Evolutionary conservation across 2,329 filamentous ascomycete genomes (phyloP).

Genomic region (Cryphonectria nitschkei): DNA sequence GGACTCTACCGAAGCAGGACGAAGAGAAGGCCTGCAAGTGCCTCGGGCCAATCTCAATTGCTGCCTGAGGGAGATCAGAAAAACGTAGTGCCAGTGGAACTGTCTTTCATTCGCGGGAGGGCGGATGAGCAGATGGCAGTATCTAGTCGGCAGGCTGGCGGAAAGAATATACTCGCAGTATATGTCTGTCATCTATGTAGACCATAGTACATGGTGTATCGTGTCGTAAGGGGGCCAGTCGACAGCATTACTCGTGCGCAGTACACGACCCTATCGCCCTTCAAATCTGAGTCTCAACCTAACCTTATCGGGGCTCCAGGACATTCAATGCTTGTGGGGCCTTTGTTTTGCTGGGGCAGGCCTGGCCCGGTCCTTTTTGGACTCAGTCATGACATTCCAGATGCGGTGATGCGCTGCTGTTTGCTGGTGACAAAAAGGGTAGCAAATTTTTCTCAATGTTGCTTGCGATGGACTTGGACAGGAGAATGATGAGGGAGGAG

Average conservation of each 20-base stretch:
- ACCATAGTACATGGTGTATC: slow-evolving; percentile 6
- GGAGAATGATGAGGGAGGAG: slow-evolving; percentile 6
- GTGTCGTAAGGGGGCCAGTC: not conserved
- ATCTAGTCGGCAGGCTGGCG: not conserved
- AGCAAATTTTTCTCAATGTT: slow-evolving; percentile 4
- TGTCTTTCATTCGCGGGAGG: not conserved
- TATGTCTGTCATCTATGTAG: not conserved
- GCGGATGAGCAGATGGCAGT: not conserved
- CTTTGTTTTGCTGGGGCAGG: slow-evolving; percentile 25
- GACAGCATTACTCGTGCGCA: not conserved
- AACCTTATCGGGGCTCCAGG: slow-evolving; percentile 20
- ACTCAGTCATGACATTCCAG: slow-evolving; percentile 21
- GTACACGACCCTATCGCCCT: slow-evolving; percentile 17
- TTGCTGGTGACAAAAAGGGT: not conserved
- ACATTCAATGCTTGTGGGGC: slow-evolving; percentile 24
- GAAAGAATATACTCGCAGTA: not conserved
- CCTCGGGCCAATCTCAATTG: not conserved
- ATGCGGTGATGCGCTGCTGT: slow-evolving; percentile 15
- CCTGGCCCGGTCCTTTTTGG: slow-evolving; percentile 27
- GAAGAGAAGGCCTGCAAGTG: not conserved
- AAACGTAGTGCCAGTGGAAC: not conserved
- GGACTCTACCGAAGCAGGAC: not conserved
- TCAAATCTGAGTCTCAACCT: slow-evolving; percentile 22
- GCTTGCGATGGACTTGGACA: slow-evolving; percentile 11
- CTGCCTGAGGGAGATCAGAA: not conserved